Conservation (phyloP, 495 filamentous ascomycete genomes). For the Podospora pseudoanserina region DNA sequence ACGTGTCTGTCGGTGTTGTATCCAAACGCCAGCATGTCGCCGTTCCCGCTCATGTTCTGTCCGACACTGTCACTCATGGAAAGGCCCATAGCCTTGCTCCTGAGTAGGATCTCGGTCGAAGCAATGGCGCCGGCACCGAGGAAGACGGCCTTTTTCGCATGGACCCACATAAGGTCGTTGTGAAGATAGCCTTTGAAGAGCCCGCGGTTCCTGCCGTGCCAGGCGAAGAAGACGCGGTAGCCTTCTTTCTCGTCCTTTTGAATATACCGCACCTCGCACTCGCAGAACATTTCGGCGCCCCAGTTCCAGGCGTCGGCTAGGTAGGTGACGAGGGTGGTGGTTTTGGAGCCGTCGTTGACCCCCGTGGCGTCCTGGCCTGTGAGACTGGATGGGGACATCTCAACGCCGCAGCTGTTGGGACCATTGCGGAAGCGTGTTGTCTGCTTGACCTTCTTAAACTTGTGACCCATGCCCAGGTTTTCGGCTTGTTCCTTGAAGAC, state of each 20-base stretch:
- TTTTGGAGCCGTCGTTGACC: slow-evolving; percentile 66
- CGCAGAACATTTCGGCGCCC: slow-evolving; percentile 70
- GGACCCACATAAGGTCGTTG: slow-evolving; percentile 65
- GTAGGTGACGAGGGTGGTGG: slow-evolving; percentile 61
- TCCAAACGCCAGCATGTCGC: slow-evolving; percentile 63
- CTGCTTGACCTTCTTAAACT: slow-evolving; percentile 55
- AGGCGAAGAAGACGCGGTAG: slow-evolving; percentile 63
- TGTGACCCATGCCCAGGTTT: slow-evolving; percentile 45
- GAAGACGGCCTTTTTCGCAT: slow-evolving; percentile 58
- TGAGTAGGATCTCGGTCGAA: slow-evolving; percentile 63
- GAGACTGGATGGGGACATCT: slow-evolving; percentile 56
- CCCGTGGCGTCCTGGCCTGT: slow-evolving; percentile 62
- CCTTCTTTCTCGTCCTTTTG: slow-evolving; percentile 51
- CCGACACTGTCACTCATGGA: slow-evolving; percentile 56
- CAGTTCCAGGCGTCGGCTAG: slow-evolving; percentile 72
- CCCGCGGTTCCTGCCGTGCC: slow-evolving; percentile 58
- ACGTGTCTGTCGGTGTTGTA: slow-evolving; percentile 56
- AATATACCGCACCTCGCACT: slow-evolving; percentile 65
- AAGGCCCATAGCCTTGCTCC: slow-evolving; percentile 58
- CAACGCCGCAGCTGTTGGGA: slow-evolving; percentile 58
- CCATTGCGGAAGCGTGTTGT: slow-evolving; percentile 60
- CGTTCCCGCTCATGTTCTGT: slow-evolving; percentile 64
- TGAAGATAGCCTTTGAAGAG: slow-evolving; percentile 55
- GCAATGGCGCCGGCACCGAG: slow-evolving; percentile 59
- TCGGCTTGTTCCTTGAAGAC: slow-evolving; percentile 56